Evolutionary conservation across 192 early-diverging fungal species (phyloP).

Genomic region (Diversispora epigaea): DNA sequence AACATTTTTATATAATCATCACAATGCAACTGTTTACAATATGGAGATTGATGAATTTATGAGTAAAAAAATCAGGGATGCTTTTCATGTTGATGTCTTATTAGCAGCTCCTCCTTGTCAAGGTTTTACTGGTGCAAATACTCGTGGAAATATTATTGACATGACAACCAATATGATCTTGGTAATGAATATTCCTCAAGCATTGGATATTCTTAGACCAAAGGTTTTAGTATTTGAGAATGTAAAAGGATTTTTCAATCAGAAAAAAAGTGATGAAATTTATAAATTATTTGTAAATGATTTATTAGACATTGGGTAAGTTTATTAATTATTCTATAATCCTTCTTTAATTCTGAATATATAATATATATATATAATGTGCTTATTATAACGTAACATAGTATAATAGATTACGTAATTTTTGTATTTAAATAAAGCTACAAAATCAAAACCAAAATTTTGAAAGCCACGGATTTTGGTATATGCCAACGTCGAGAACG

Average conservation of each 20-base stretch:
- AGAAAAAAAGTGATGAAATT: neutral
- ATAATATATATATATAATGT: no score
- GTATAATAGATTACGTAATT: no score
- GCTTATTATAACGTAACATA: no score
- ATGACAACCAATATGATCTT: neutral
- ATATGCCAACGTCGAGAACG: neutral
- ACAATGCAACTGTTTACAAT: neutral
- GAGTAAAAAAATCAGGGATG: neutral
- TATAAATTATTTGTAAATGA: neutral
- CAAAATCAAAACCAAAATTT: neutral
- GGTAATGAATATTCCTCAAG: neutral
- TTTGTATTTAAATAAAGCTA: neutral
- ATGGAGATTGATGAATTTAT: neutral
- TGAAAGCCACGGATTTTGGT: neutral
- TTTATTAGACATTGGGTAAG: neutral
- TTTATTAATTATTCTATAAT: neutral
- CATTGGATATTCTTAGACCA: neutral
- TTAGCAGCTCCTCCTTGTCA: neutral
- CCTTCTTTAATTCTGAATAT: no score
- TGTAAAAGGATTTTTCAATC: neutral
- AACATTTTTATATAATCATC: neutral
- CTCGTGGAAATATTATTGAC: neutral
- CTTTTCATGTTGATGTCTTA: neutral
- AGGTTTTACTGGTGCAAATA: neutral
- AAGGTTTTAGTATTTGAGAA: constrained; percentile 9